phyloP scores from a whole-genome alignment of 1,284 basidiomycete genomes.

The Cystobasidium pallidum region DNA sequence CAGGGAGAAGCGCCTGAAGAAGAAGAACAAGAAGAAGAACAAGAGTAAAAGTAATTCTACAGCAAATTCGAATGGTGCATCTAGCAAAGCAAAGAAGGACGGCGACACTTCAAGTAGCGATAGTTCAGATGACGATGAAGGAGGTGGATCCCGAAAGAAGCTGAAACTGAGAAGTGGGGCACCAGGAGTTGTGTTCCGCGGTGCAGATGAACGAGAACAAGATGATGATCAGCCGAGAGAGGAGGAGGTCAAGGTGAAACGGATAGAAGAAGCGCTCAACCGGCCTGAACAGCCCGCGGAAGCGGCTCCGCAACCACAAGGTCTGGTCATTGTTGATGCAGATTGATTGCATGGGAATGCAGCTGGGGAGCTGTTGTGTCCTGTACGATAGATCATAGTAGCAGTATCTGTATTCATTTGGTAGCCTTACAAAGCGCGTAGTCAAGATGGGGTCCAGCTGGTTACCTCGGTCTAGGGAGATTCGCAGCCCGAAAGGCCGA shows the following conservation, averaged over 20 bases:
- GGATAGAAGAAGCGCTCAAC: constrained; percentile 45
- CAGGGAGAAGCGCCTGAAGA: constrained; percentile 83
- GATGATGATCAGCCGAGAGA: constrained; percentile 45
- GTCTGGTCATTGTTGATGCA: constrained; percentile 43
- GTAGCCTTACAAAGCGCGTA: no score
- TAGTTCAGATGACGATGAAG: constrained; percentile 17
- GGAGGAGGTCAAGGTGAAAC: constrained; percentile 46
- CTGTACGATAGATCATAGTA: neutral
- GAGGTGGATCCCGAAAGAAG: constrained; percentile 46
- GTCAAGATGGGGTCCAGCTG: no score
- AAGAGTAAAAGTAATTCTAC: constrained; percentile 25
- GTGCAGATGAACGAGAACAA: constrained; percentile 38
- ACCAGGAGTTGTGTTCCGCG: constrained; percentile 35
- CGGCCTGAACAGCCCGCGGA: neutral
- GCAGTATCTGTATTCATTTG: no score
- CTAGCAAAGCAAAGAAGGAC: neutral
- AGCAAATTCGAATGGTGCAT: constrained; percentile 18
- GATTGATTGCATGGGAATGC: constrained; percentile 9
- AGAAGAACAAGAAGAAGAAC: constrained; percentile 64
- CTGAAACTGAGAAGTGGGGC: constrained; percentile 45
- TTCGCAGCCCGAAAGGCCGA: no score
- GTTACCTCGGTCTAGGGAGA: no score
- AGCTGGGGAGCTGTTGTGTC: neutral
- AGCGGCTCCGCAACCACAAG: constrained; percentile 14
- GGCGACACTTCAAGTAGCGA: constrained; percentile 6